A percentile compares a stretch with the other conserved stretches of the same genome.
phyloP scores from a whole-genome alignment of 768 basidiomycete genomes.

The Trametopsis cervina region DNA sequence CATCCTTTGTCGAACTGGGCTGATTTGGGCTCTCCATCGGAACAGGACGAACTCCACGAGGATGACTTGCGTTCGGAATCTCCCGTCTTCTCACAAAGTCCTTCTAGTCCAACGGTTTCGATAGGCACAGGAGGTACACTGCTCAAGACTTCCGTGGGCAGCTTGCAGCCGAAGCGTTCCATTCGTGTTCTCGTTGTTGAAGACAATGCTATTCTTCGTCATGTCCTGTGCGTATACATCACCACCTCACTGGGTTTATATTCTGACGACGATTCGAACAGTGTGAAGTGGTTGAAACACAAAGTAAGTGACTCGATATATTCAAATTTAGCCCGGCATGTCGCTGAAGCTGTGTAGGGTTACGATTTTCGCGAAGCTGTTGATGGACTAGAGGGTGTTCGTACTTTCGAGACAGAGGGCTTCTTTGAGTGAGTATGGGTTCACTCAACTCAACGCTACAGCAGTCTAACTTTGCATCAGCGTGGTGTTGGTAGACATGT shows the following conservation, averaged over 20 bases:
- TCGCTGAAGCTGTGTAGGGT: slow-evolving; percentile 35
- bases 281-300: slow-evolving; percentile 59
- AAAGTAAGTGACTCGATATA: slow-evolving; percentile 32
- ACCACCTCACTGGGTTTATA: neutral
- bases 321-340: too few relatives aligned
- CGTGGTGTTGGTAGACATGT: slow-evolving; percentile 81
- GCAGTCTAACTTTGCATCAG: slow-evolving; percentile 32
- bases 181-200: slow-evolving; percentile 80
- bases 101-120: slow-evolving; percentile 38
- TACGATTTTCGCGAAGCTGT: slow-evolving; percentile 73
- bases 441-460: slow-evolving; percentile 3
- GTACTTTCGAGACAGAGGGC: slow-evolving; percentile 60
- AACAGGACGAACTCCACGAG: slow-evolving; percentile 28
- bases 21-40: slow-evolving; percentile 26
- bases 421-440: slow-evolving; percentile 72
- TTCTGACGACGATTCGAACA: slow-evolving; percentile 21
- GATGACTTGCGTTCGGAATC: slow-evolving; percentile 11
- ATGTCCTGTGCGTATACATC: slow-evolving; percentile 56
- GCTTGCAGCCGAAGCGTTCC: slow-evolving; percentile 36
- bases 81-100: slow-evolving; percentile 16
- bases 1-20: slow-evolving; percentile 34
- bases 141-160: slow-evolving; percentile 57
- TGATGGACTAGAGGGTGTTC: slow-evolving; percentile 82
- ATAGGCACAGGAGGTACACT: slow-evolving; percentile 60
- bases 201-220: slow-evolving; percentile 82